A percentile compares a stretch with the other conserved stretches of the same genome.
phyloP scores from a whole-genome alignment of 1,139 yeast species.

The Lodderomyces theae region DNA sequence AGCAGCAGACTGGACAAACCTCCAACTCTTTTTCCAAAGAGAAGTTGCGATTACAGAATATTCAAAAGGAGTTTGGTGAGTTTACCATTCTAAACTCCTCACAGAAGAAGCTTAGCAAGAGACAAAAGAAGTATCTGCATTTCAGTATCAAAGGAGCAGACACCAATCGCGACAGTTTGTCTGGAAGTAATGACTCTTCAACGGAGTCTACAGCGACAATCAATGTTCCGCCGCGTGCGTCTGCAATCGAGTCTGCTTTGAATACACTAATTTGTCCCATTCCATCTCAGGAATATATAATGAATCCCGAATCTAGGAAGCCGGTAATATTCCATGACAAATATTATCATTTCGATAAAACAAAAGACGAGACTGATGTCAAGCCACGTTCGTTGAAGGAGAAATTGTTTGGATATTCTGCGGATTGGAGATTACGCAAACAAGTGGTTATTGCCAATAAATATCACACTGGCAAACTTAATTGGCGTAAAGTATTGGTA shows the following conservation, averaged over 20 bases:
- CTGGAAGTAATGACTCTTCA: constrained; percentile 8
- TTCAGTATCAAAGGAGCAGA: constrained; percentile 29
- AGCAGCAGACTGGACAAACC: constrained; percentile 6
- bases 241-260: constrained; percentile 44
- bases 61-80: constrained; percentile 12
- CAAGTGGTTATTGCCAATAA: constrained; percentile 77
- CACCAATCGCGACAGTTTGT: constrained; percentile 13
- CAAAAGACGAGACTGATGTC: constrained; percentile 41
- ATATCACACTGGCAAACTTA: constrained; percentile 70
- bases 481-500: constrained; percentile 91
- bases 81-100: constrained; percentile 19
- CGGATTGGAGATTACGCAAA: constrained; percentile 45
- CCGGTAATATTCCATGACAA: constrained; percentile 78
- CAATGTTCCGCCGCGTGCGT: constrained; percentile 44
- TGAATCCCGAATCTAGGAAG: constrained; percentile 43
- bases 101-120: constrained; percentile 17
- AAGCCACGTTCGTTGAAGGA: constrained; percentile 11
- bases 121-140: constrained; percentile 24
- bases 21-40: constrained; percentile 2
- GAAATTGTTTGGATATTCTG: constrained; percentile 18
- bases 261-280: constrained; percentile 42
- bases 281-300: constrained; percentile 35
- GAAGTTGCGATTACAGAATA: constrained; percentile 6
- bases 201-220: constrained; percentile 15
- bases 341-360: constrained; percentile 59